phyloP scores from a whole-genome alignment of 768 basidiomycete species.

The Hypholoma fasciculare region DNA sequence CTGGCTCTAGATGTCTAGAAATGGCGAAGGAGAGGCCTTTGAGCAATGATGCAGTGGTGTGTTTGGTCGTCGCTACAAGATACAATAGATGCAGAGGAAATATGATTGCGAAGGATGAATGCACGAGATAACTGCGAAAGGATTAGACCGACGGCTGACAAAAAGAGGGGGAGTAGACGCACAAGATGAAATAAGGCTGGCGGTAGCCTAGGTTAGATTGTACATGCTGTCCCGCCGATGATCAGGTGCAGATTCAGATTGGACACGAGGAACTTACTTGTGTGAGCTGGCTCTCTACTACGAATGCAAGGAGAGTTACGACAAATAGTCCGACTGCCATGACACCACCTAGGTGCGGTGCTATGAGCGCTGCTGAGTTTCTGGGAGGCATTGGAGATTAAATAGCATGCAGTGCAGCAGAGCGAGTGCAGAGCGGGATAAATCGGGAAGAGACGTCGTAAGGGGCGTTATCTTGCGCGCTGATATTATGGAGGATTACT shows the following conservation, averaged over 20 bases:
- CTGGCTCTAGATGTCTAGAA: slow-evolving; percentile 43
- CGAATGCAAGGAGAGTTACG: slow-evolving; percentile 67
- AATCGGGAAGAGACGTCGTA: neutral
- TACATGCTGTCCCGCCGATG: slow-evolving; percentile 56
- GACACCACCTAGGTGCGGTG: slow-evolving; percentile 45
- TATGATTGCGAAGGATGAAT: slow-evolving; percentile 75
- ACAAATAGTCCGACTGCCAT: slow-evolving; percentile 57
- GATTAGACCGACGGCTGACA: neutral
- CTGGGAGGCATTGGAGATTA: slow-evolving; percentile 25
- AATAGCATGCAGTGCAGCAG: slow-evolving; percentile 6
- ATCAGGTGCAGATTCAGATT: slow-evolving; percentile 7
- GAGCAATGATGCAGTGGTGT: slow-evolving; percentile 49
- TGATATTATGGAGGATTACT: slow-evolving; percentile 5
- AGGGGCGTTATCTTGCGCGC: neutral
- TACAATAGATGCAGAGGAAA: slow-evolving; percentile 82
- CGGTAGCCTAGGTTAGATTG: slow-evolving; percentile 75
- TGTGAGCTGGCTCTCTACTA: slow-evolving; percentile 72
- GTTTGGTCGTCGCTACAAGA: slow-evolving; percentile 50
- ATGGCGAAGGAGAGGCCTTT: slow-evolving; percentile 52
- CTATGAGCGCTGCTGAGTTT: slow-evolving; percentile 15
- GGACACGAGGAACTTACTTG: slow-evolving; percentile 49
- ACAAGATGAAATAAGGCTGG: slow-evolving; percentile 92
- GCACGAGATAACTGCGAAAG: slow-evolving; percentile 74
- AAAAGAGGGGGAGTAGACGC: slow-evolving; percentile 24
- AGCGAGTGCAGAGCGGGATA: neutral